Evolutionary conservation across 306 rosid species (phyloP), one percentile per base, ranked within the genome.

Genomic region (Alnus rubra): DNA sequence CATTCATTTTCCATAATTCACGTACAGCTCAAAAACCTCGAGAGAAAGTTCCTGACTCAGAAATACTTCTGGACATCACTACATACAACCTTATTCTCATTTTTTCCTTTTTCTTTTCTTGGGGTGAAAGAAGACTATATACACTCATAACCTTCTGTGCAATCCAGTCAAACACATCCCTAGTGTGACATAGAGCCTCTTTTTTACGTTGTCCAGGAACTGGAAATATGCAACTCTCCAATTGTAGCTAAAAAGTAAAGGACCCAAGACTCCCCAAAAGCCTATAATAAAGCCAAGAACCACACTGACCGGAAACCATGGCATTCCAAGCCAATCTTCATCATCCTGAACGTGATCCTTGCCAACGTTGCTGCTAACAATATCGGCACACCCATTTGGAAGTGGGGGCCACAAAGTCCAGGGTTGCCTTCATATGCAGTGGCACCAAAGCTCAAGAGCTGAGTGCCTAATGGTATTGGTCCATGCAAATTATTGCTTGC

Each of bases 221-320:
- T 14, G 12, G 7, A 63, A 14, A 39, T 51, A 60, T 2, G 56
- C 68, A 4, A 9, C 12, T 67, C 73, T 76, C 51, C 63, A 64
- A 2, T 13, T 4, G 15, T 35, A 23, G n/a, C 2, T 49, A 10
- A 31, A 30, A 11, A 5, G 4, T 9, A 73, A 48, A 73, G 49
- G 23, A 1, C 82, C 28, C 23, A 55, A 63, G 12, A 79, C 69
- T 5, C 68, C 73, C 58, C 78, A 51, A 63, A 80, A 64, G 44
- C 78, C 58, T 9, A 50, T 2, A 7, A 74, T 28, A 42, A 64
- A 79, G 7, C 78, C 58, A 15, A 73, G 30, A 7, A 11, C 78
- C 37, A 80, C 42, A 1, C 28, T 37, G 18, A 72, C 4, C 15
- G 35, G 31, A 60, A 78, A 16, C 76, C 42, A n/a, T 3, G 42